A percentile compares a stretch with the other conserved stretches of the same genome.
phyloP scores from a whole-genome alignment of 2,329 filamentous ascomycete genomes.

The Ceratocystis eucalypticola region DNA sequence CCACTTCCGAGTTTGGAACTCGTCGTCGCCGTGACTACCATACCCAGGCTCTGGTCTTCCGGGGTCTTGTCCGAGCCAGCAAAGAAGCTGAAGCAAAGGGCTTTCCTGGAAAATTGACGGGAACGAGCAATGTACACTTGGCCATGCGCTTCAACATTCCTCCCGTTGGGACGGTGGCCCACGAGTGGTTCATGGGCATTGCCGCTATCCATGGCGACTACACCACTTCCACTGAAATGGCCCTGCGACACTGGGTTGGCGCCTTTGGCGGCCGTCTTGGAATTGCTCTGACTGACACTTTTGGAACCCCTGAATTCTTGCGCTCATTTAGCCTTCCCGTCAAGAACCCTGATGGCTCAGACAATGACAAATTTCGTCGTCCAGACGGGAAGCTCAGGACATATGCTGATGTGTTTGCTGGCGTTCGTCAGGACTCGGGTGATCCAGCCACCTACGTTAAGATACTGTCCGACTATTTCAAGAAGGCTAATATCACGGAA shows the following conservation, averaged over 20 bases:
- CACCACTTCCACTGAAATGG: slow-evolving; percentile 66
- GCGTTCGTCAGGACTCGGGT: slow-evolving; percentile 81
- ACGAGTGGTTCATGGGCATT: slow-evolving; percentile 99
- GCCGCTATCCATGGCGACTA: slow-evolving; percentile 85
- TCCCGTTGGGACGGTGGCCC: slow-evolving; percentile 78
- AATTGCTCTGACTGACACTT: slow-evolving; percentile 91
- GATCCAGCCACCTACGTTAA: slow-evolving; percentile 70
- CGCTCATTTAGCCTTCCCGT: slow-evolving; percentile 62
- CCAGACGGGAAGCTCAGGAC: slow-evolving; percentile 37
- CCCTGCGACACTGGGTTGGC: slow-evolving; percentile 75
- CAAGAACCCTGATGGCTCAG: slow-evolving; percentile 31
- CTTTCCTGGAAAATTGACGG: slow-evolving; percentile 59
- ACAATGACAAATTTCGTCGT: slow-evolving; percentile 31
- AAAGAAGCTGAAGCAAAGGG: slow-evolving; percentile 53
- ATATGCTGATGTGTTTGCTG: slow-evolving; percentile 71
- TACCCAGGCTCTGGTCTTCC: slow-evolving; percentile 83
- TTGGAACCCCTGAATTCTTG: slow-evolving; percentile 82
- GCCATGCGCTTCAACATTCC: slow-evolving; percentile 81
- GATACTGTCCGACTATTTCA: slow-evolving; percentile 69
- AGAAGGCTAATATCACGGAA: slow-evolving; percentile 56
- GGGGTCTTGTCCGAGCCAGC: slow-evolving; percentile 67
- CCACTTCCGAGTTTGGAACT: slow-evolving; percentile 89
- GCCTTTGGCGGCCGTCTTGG: slow-evolving; percentile 77
- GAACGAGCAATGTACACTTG: slow-evolving; percentile 93
- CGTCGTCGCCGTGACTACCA: slow-evolving; percentile 83